Evolutionary conservation across 2,329 filamentous ascomycete species (phyloP), one percentile per base, ranked within the genome.

Genomic region (Pseudocercospora vitis): DNA sequence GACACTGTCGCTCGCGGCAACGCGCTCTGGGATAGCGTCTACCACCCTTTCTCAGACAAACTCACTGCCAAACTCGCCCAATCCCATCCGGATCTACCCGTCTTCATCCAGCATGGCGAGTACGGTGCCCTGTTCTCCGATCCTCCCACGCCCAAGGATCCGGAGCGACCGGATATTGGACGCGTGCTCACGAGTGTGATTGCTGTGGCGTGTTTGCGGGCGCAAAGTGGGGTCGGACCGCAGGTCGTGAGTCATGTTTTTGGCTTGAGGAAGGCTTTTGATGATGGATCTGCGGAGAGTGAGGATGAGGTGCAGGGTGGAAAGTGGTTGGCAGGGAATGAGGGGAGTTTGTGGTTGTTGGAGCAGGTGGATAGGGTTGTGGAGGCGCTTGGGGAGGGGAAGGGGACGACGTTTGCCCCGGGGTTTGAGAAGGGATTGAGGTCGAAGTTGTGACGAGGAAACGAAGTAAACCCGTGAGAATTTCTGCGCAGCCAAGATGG

Each of bases 211-310:
- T 91, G 88, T 64, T 69, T 95, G 68, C 74, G 89, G 3, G 81
- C 89, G 39, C 89, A 94, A 76, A 88, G 86, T 7, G 89, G 89
- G 0, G 89, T 94, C 0, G 89, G 84, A 0, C 89, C 89, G 1
- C 89, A 94, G 76, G 88, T 95, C 9, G 73, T 87, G 14, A 89
- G 85, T 61, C 89, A 95, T 71, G 78, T 94, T 0, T 92, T 91
- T 73, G 89, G 89, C 0, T 68, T 95, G 71, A 73, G 87, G 54
- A 94, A 94, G 75, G 87, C 83, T 0, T 78, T 87, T 48, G 83
- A 87, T 59, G 85, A 90, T 69, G 87, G 85, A 1, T 76, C 74
- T 16, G 68, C 72, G 47, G 78, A 79, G 51, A 74, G 76, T 45
- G 73, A 74, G 21, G 72, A 80, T 53, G 81, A 86, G 61, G 82